Evolutionary conservation across 2,329 filamentous ascomycete genomes (phyloP).

Genomic region (Cytospora mali): DNA sequence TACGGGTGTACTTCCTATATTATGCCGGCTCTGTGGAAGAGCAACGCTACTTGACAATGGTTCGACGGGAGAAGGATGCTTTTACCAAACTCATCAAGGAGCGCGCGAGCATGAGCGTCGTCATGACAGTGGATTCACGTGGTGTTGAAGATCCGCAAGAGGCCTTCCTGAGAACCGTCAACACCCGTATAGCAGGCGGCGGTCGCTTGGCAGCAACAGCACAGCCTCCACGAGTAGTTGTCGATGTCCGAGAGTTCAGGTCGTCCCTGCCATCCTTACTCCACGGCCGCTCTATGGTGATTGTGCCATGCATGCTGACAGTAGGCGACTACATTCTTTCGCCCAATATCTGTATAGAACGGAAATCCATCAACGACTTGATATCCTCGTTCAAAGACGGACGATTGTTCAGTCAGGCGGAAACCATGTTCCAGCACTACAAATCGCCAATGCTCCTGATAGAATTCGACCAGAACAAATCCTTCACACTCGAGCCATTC

Average conservation of each 20-base stretch:
- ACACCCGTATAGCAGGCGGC: constrained; percentile 93
- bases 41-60: constrained; percentile 84
- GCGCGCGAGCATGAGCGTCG: constrained; percentile 88
- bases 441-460: constrained; percentile 88
- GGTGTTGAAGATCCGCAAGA: constrained; percentile 82
- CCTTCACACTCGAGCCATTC: constrained; percentile 87
- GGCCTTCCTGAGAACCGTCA: constrained; percentile 89
- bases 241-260: constrained; percentile 95
- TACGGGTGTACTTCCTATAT: constrained; percentile 95
- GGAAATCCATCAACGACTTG: constrained; percentile 89
- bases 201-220: constrained; percentile 82
- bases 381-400: constrained; percentile 92
- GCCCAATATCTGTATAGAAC: constrained; percentile 88
- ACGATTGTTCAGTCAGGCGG: constrained; percentile 86
- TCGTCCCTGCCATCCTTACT: constrained; percentile 89
- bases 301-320: constrained; percentile 93
- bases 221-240: constrained; percentile 85
- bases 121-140: constrained; percentile 72
- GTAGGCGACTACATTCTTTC: constrained; percentile 96
- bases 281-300: constrained; percentile 83
- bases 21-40: constrained; percentile 95
- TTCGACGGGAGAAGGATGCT: constrained; percentile 93
- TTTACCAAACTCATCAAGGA: constrained; percentile 96
- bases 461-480: constrained; percentile 97
- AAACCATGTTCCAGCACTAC: constrained; percentile 95